Evolutionary conservation across 1,284 basidiomycete species (phyloP).

Genomic region (Cystobasidiaceae sp.): DNA sequence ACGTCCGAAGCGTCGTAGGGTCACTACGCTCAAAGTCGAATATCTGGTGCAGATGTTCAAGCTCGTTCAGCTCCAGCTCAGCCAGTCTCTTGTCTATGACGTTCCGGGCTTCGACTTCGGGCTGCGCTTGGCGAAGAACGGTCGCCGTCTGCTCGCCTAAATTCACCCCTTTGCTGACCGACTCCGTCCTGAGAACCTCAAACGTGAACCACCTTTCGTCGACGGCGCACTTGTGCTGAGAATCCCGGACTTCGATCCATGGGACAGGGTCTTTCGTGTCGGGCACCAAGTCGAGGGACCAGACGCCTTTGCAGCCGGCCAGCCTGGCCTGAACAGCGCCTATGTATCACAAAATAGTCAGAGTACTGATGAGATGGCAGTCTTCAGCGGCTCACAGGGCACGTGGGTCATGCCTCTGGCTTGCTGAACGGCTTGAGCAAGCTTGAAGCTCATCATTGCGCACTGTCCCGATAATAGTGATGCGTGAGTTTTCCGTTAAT

Average conservation of each 20-base stretch:
- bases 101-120: too few species aligned
- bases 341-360: not conserved
- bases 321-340: constrained; percentile 42
- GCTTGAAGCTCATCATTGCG: not conserved
- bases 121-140: constrained; percentile 28
- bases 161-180: constrained; percentile 2
- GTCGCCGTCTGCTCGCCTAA: constrained; percentile 30
- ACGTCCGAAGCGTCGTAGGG: too few species aligned
- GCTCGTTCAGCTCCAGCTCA: not conserved
- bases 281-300: constrained; percentile 15
- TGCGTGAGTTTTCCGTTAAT: not conserved
- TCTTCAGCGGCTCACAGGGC: constrained; percentile 12
- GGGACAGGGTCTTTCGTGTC: constrained; percentile 9
- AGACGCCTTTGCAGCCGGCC: constrained; percentile 42
- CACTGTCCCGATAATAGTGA: not conserved
- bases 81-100: too few species aligned
- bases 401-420: not conserved
- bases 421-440: not conserved
- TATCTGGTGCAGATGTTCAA: too few species aligned
- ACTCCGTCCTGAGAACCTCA: constrained; percentile 35
- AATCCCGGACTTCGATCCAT: constrained; percentile 41
- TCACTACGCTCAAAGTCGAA: too few species aligned
- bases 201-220: constrained; percentile 32
- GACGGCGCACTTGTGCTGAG: constrained; percentile 42
- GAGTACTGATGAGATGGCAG: not conserved